These are phyloP conservation scores for Rosellinia necatrix DNA, from an alignment of 2,329 filamentous ascomycete genomes.

Conservation along the genomic window DNA sequence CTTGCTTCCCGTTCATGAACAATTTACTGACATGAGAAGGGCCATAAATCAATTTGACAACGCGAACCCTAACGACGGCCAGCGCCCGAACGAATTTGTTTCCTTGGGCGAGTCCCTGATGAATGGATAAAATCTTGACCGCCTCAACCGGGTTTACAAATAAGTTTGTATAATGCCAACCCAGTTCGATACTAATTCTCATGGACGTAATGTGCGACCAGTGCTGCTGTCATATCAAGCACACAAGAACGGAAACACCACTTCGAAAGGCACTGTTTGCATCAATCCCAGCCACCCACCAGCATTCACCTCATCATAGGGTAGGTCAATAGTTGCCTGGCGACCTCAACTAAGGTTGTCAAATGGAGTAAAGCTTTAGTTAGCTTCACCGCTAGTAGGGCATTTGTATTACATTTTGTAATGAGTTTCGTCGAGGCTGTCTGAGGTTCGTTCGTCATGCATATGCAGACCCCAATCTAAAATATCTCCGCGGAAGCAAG, in stretches of 20 bases:
- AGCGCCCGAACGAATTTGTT: too few relatives aligned
- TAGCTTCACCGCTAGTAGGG: too few relatives aligned
- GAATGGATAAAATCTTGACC: too few relatives aligned
- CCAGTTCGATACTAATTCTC: neutral
- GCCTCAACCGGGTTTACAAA: neutral
- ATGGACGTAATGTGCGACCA: neutral
- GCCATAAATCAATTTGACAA: constrained; percentile 19
- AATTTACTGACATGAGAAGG: constrained; percentile 25
- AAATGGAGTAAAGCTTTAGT: too few relatives aligned
- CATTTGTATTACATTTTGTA: too few relatives aligned
- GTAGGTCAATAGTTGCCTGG: neutral
- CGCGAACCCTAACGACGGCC: neutral
- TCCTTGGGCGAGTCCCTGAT: too few relatives aligned
- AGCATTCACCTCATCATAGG: neutral
- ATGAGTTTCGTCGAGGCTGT: too few relatives aligned
- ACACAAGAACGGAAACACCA: neutral
- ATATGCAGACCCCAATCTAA: too few relatives aligned
- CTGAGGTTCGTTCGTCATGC: too few relatives aligned
- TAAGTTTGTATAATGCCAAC: neutral
- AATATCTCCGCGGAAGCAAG: too few relatives aligned
- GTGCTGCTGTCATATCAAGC: neutral
- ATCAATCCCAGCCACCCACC: neutral
- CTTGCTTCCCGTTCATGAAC: neutral
- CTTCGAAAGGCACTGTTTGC: neutral
- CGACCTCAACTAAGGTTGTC: too few relatives aligned